These are phyloP conservation scores for Sordaria brevicollis DNA, from an alignment of 495 filamentous ascomycete genomes.

Conservation along the genomic window DNA sequence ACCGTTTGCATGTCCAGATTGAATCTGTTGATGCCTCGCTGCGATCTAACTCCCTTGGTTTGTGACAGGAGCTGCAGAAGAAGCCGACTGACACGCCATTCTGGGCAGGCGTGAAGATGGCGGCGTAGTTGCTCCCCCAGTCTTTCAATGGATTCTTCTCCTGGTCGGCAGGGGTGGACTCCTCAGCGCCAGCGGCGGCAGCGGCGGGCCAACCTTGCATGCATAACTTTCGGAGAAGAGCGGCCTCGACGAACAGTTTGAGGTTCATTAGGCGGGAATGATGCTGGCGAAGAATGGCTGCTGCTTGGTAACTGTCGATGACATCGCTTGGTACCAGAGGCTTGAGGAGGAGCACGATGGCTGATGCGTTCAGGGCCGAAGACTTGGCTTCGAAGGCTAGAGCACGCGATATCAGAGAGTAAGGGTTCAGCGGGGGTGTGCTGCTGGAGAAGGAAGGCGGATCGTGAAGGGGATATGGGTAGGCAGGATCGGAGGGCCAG, in stretches of 20 bases:
- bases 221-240: constrained; percentile 57
- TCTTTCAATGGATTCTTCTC: constrained; percentile 12
- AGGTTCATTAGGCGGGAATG: constrained; percentile 54
- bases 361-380: constrained; percentile 37
- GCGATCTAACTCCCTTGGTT: constrained; percentile 41
- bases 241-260: constrained; percentile 56
- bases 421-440: constrained; percentile 34
- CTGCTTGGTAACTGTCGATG: constrained; percentile 37
- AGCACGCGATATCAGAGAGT: constrained; percentile 34
- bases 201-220: constrained; percentile 38
- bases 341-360: constrained; percentile 41
- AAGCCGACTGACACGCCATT: constrained; percentile 34
- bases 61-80: constrained; percentile 41
- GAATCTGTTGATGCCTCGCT: constrained; percentile 14
- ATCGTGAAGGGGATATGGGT: constrained; percentile 24
- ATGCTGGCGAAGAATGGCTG: constrained; percentile 51
- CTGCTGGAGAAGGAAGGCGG: constrained; percentile 4
- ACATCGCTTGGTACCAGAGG: constrained; percentile 38
- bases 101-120: constrained; percentile 49
- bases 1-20: constrained; percentile 40
- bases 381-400: constrained; percentile 36
- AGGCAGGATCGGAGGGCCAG: constrained; percentile 37
- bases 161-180: background rate
- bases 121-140: constrained; percentile 42
- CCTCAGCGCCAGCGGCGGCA: background rate